Base-by-base conservation (phyloP, 306 rosid genomes). In the Acacia acuminata region DNA sequence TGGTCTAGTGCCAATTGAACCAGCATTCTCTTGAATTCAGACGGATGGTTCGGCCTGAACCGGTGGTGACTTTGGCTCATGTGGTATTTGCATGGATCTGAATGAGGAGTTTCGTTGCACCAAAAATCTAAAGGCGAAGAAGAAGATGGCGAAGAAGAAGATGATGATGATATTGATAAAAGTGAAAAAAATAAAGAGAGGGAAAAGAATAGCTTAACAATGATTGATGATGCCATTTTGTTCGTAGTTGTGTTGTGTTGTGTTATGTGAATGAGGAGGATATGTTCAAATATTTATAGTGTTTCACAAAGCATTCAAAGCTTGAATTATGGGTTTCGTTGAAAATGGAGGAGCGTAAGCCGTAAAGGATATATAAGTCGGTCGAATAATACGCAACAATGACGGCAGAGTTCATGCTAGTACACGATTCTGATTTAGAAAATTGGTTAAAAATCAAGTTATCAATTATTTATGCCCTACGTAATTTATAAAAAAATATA, bases 41-140 rank as follows among this genome's bases (percentile, higher is more conserved):
- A 27, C 15, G 36, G 73, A 86, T 88, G 88, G 71, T 87, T 84
- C 7, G 90, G 86, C 0, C 32, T 67, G 75, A 83, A 58, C 27
- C 22, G 80, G 72, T 77, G 77, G 68, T 47, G 38, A 10, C 44
- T 77, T 5, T 27, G 68, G 42, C 83, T 80, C 85, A 88, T 64
- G 91, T 72, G 88, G 87, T 78, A 83, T 66, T 85, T 81, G 90
- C 98, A 94, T 77, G 90, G 82, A 1, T 75, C 82, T 0, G 97
- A 97, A 76, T 94, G 88, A 22, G 97, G 98, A 1, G 97, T 93
- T 79, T 82, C 84, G 77, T 79, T 72, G 90, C 98, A 94, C 98
- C 97, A 94, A 84, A 83, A 81, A 36, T 77, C 85, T 36, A 92
- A 84, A 77, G 82, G 61, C 56, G 32, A 30, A 30, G 56, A 58